Percentiles rank a stretch among this genome's conserved stretches.
These are phyloP conservation scores for Seiridium unicorne DNA, from an alignment of 2,329 filamentous ascomycete genomes.

Conservation along the genomic window DNA sequence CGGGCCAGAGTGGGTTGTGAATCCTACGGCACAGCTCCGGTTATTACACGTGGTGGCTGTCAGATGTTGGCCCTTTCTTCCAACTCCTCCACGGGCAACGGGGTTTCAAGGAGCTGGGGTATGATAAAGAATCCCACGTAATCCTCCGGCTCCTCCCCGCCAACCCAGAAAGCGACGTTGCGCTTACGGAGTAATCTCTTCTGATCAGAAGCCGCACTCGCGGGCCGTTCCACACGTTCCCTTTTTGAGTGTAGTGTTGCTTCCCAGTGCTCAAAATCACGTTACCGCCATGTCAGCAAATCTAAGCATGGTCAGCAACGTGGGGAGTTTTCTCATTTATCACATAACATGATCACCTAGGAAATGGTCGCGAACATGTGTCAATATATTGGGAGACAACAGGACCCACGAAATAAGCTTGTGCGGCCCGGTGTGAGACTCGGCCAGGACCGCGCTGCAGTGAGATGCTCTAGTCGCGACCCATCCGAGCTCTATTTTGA, in stretches of 20 bases:
- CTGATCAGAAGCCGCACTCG: neutral
- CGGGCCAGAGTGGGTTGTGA: neutral
- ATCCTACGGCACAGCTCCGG: neutral
- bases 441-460: neutral
- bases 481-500: neutral
- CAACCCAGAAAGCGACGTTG: neutral
- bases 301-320: slow-evolving; percentile 1
- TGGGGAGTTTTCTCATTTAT: neutral
- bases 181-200: neutral
- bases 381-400: neutral
- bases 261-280: too few relatives aligned
- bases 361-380: neutral
- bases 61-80: neutral
- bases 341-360: neutral
- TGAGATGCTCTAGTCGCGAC: neutral
- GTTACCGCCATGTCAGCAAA: neutral
- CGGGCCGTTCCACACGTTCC: slow-evolving; percentile 5
- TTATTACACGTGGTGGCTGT: neutral
- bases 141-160: slow-evolving; percentile 1
- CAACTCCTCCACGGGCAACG: neutral
- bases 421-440: slow-evolving; percentile 7
- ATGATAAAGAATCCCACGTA: neutral
- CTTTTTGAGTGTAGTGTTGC: neutral
- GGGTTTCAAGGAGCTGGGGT: neutral
- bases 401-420: slow-evolving; percentile 1